Base-by-base conservation (phyloP, 2,329 filamentous ascomycete species). In the Sarocladium brachiariae region DNA sequence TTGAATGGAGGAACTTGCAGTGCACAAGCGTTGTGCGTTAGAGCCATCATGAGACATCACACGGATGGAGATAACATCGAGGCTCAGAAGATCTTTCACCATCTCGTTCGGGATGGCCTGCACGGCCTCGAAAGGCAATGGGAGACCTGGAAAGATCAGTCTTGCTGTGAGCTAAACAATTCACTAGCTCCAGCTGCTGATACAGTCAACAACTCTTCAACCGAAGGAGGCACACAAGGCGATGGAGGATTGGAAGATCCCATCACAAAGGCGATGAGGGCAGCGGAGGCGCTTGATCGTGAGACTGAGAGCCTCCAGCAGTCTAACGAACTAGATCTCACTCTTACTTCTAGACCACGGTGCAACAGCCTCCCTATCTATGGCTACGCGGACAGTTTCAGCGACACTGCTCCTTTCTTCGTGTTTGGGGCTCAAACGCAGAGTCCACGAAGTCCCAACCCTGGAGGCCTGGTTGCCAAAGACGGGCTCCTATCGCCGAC, bases 1-100 rank as follows among this genome's bases (percentile, higher is more conserved):
- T 67, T 81, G 63, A 74, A 81, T 49, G 81, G 81, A 2, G 80
- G 81, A 9, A 78, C 76, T 2, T 69, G 75, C 9, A 70, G 73
- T 51, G 80, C 80, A 1, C 74, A 76, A 50, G 64, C 73, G 5
- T 65, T 74, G 21, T 84, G 80, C 57, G 72, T 84, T 51, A 65
- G 67, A 31, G 67, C 69, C 25, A 81, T 85, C 48, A 75, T 74
- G 61, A 63, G 76, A 49, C 67, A 78, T 52, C 64, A 76, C 50
- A 78, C 76, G 1, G 59, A 69, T 34, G 78, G 77, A 2, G 69
- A 80, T 56, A 56, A 72, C 13, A 55, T 58, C n/a, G 67, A 69
- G 52, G 81, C 81, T 0, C 74, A 78, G 58, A 60, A 61, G 2
- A 65, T 78, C 18, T 82, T 80, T 57, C 69, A 71, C 21, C 63